Evolutionary conservation across 805 yeast species (phyloP), one percentile per base, ranked within the genome.

Genomic region (Spathaspora sp.): DNA sequence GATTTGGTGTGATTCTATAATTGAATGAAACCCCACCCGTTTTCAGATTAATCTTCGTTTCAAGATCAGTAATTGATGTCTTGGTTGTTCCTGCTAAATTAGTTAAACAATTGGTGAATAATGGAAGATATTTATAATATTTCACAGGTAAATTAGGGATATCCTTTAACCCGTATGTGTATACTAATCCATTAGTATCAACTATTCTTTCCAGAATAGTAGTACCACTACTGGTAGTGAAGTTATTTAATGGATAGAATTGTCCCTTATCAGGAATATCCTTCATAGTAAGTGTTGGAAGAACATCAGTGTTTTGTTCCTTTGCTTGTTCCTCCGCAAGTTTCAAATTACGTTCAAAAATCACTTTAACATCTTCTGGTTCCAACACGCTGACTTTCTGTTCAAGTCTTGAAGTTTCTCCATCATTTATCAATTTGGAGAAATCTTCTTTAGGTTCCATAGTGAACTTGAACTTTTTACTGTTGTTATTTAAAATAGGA

Each of bases 1-100:
- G 85, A 43, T 83, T 77, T 3, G 86, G 72, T 45, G 78, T 78
- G 1, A 83, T 80, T 54, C 80, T 74, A 7, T 82, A 73, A 18
- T 80, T 75, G n/a, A 91, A 79, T 4, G 83, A 73, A 17, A 94
- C 66, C 0, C 97, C 97, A 23, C 98, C 98, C 0, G 98, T 91
- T 51, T 79, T 76, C 47, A 85, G 73, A 62, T 86, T 89, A 58
- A 94, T 91, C 44, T 85, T 83, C 57, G 92, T 91, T 62, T 93
- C 98, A 52, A 94, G 78, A 38, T 85, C 86, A 19, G 89, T 87
- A 80, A 89, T 89, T 0, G 86, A 64, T 52, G 86, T 83, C 8
- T 67, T 61, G 7, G 72, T 64, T 1, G 99, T 93, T n/a, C 99
- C 99, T 0, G 78, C 77, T 55, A 94, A 75, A 63, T 85, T 89